These are phyloP conservation scores for Otatea glauca DNA, from an alignment of 176 grass and related monocot species.

Conservation along the genomic window DNA sequence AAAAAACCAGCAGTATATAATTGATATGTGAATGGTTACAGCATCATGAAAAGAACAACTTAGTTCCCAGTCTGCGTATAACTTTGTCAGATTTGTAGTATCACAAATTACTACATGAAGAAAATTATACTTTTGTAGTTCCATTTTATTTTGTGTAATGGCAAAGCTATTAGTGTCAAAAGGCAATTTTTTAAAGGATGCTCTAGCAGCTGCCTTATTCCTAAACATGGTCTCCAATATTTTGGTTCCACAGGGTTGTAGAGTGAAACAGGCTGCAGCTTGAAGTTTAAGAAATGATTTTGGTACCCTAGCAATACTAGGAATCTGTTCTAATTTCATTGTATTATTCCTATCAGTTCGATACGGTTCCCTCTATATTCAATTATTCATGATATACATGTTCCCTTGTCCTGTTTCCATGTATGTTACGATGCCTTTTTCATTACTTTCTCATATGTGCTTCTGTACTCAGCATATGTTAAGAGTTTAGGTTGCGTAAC, in stretches of 20 bases:
- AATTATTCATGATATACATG: no score
- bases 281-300: neutral
- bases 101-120: neutral
- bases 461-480: no score
- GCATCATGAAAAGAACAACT: constrained; percentile 14
- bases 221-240: neutral
- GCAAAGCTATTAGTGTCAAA: neutral
- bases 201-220: constrained; percentile 13
- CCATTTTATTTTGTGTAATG: constrained; percentile 15
- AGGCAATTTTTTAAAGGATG: constrained; percentile 28
- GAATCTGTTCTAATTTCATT: no score
- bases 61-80: neutral
- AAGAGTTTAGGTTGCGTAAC: no score
- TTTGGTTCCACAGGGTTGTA: neutral
- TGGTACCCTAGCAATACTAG: constrained; percentile 18
- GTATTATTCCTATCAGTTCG: no score
- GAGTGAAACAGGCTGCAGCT: constrained; percentile 18
- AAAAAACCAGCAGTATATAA: neutral
- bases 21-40: constrained; percentile 19
- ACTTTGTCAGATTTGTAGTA: constrained; percentile 2
- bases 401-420: no score
- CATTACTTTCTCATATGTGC: no score
- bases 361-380: no score
- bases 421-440: no score
- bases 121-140: constrained; percentile 20